Conservation (phyloP, 176 grass and related monocot species). For the Avena sativa region DNA sequence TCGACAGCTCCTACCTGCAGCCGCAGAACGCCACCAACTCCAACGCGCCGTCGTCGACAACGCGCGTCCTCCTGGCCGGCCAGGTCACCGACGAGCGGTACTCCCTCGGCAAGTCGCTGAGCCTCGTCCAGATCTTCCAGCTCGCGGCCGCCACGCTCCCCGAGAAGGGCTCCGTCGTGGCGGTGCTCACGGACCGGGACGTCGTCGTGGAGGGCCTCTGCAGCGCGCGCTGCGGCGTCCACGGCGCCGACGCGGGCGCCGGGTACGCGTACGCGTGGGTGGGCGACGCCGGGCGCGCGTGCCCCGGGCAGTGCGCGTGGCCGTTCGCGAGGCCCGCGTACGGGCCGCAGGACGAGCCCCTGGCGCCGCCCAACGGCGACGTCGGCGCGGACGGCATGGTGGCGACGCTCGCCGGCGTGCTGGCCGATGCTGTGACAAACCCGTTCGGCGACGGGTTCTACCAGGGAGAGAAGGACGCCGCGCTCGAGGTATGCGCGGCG, state of each 20-base stretch:
- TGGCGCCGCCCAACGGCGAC: constrained; percentile 84
- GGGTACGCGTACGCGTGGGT: no score
- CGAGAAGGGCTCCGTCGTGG: constrained; percentile 16
- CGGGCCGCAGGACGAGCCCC: no score
- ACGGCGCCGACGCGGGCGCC: not conserved
- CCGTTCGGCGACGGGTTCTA: no score
- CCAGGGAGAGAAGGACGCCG: no score
- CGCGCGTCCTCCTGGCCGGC: constrained; percentile 42
- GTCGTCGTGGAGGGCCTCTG: constrained; percentile 61
- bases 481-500: no score
- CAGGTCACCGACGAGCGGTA: constrained; percentile 48
- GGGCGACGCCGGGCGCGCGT: no score
- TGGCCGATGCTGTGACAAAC: no score
- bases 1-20: constrained; percentile 49
- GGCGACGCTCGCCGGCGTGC: no score
- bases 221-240: constrained; percentile 50
- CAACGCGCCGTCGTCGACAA: constrained; percentile 4
- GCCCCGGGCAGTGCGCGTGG: no score
- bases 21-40: constrained; percentile 1
- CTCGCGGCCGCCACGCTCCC: not conserved
- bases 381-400: constrained; percentile 90
- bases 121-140: constrained; percentile 27
- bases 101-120: constrained; percentile 48
- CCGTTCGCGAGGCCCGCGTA: no score
- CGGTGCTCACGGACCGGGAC: constrained; percentile 51